These are phyloP conservation scores for Corynespora cassiicola DNA, from an alignment of 2,329 filamentous ascomycete species.

Conservation along the genomic window DNA sequence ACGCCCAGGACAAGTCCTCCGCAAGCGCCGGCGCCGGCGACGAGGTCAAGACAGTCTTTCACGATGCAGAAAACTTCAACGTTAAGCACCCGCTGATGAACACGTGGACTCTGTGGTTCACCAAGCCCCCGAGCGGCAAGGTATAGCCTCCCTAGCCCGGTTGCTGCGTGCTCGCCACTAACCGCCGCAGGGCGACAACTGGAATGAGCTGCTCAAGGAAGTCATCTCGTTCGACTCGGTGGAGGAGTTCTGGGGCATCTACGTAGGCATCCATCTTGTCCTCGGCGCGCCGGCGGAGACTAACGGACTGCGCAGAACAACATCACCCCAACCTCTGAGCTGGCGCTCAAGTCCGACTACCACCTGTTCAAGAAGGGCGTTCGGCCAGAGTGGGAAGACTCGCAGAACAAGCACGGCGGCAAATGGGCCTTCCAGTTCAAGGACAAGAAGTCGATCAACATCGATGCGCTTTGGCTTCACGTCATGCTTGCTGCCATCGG, in stretches of 20 bases:
- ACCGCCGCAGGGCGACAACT: constrained; percentile 82
- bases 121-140: constrained; percentile 95
- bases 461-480: constrained; percentile 95
- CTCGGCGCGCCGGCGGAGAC: constrained; percentile 3
- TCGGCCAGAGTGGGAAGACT: constrained; percentile 97
- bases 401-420: constrained; percentile 98
- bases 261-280: constrained; percentile 68
- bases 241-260: constrained; percentile 99
- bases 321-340: constrained; percentile 92
- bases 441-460: constrained; percentile 89
- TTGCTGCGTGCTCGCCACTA: constrained; percentile 11
- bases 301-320: constrained; percentile 75
- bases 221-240: constrained; percentile 99
- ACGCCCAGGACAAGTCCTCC: constrained; percentile 41
- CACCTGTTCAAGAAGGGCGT: constrained; percentile 98
- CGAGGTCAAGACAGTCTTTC: constrained; percentile 90
- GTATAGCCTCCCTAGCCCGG: constrained; percentile 56
- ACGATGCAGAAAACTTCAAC: constrained; percentile 98
- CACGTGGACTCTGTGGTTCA: constrained; percentile 99
- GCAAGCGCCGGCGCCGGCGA: constrained; percentile 51
- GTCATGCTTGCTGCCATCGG: constrained; percentile 96
- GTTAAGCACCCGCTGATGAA: constrained; percentile 98
- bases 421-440: constrained; percentile 99
- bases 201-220: constrained; percentile 97
- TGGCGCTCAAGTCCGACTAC: constrained; percentile 98